Evolutionary conservation across 345 rosid genomes (phyloP), one percentile per base, ranked within the genome.

Genomic region (Populus alba): DNA sequence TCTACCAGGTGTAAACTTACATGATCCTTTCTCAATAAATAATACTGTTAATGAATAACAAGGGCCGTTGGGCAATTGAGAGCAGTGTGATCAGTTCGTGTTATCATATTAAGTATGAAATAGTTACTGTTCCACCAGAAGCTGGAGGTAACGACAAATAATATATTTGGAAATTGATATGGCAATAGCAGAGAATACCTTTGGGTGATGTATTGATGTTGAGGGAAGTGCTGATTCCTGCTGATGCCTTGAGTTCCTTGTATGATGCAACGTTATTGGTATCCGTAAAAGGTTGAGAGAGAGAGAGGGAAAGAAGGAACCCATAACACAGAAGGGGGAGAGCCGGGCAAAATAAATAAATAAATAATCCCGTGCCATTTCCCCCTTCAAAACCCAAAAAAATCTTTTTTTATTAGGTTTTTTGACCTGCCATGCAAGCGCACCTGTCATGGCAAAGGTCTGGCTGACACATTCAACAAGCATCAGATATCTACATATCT

Each of bases 371-470:
- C 85, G 83, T 83, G 74, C 85, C 87, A 86, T 78, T 87, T 76
- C 89, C 90, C 82, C 82, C 83, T 37, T 20, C 16, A 16, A 37
- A 66, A 27, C 71, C 77, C 68, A 76, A 25, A 16, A 66, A 79
- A 69, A 27, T 27, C 27, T 31, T 47, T 41, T 80, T 80, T 71
- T 80, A 80, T 80, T 80, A 71, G 27, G 25, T 29, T 71, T 17
- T 38, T 2, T 82, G 97, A 92, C 94, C 97, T 81, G 94, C 97
- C 97, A 89, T 85, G 92, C 97, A 87, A 92, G 97, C 97, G 93
- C 97, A 92, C 97, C 97, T 85, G 91, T 35, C 92, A 89, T 90
- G 93, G 94, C 97, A 92, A 92, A 92, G 94, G 92, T 85, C 94
- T 80, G 94, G 90, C 41, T 38, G 41, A 8, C 41, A 62, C 57